These are phyloP conservation scores for Cordyceps cicadae DNA, from an alignment of 2,329 filamentous ascomycete species.

Conservation along the genomic window DNA sequence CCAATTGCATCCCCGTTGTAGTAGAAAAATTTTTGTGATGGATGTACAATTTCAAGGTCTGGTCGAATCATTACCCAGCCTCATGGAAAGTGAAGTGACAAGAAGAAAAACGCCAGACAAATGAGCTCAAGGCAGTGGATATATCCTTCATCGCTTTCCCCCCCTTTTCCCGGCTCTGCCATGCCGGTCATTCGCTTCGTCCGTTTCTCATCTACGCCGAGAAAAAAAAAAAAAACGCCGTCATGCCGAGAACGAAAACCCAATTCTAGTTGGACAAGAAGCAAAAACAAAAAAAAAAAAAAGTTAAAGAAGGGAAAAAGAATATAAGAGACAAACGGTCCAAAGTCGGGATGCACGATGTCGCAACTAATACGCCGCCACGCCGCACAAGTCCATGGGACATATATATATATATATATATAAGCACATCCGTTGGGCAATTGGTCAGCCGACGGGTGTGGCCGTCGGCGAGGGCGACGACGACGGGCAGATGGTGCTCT, in stretches of 20 bases:
- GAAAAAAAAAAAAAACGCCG: not conserved
- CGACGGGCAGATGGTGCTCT: conserved; percentile 8
- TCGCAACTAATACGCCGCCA: not conserved
- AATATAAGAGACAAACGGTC: not conserved
- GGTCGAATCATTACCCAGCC: not conserved
- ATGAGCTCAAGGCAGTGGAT: not conserved
- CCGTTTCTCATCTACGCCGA: not conserved
- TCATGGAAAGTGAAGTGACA: not conserved
- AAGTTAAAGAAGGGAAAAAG: not conserved
- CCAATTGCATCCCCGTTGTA: not conserved
- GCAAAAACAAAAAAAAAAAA: not conserved
- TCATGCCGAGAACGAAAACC: not conserved
- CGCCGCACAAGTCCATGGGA: not conserved
- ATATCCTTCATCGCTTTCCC: not conserved
- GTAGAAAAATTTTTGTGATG: not conserved
- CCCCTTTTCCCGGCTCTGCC: not conserved
- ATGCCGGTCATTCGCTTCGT: not conserved
- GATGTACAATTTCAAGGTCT: not conserved
- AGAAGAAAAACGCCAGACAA: not conserved
- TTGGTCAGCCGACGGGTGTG: not conserved
- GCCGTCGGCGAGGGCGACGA: conserved; percentile 3
- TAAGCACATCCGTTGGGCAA: not conserved
- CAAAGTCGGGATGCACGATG: not conserved
- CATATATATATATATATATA: no score
- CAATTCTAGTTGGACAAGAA: not conserved